Conservation (phyloP, 257 asterid species). For the Solanum appendiculatum region DNA sequence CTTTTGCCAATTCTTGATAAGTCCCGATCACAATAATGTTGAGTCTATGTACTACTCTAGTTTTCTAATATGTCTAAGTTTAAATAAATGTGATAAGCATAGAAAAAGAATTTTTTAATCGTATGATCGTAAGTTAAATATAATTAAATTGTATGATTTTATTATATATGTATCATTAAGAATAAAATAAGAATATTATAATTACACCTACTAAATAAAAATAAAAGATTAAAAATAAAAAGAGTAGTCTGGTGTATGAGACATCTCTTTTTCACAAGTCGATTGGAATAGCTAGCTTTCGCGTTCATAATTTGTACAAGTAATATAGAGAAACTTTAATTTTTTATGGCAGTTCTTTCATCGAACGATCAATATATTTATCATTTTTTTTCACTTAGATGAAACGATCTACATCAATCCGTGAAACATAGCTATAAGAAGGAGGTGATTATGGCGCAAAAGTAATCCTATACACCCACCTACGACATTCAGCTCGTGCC, state of each 20-base stretch:
- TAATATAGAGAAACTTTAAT: too few species aligned
- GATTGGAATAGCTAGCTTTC: too few species aligned
- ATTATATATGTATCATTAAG: not conserved
- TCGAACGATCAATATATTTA: accelerated
- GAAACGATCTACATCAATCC: too few species aligned
- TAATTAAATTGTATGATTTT: too few species aligned
- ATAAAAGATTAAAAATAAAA: too few species aligned
- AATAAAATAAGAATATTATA: too few species aligned
- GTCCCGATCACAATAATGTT: not conserved
- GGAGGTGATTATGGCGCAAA: not conserved
- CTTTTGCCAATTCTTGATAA: not conserved
- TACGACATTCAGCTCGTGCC: not conserved
- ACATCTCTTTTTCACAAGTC: too few species aligned
- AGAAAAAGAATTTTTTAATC: not conserved
- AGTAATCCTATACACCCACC: not conserved
- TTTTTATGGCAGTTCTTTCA: too few species aligned
- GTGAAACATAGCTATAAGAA: not conserved
- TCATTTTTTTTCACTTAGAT: too few species aligned
- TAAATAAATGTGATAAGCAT: not conserved
- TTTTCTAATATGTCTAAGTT: not conserved
- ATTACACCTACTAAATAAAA: too few species aligned
- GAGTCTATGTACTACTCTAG: too few species aligned
- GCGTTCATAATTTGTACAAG: not conserved
- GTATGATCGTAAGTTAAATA: not conserved
- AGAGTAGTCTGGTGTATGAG: too few species aligned